These are phyloP conservation scores for Entomortierella chlamydospora DNA, from an alignment of 192 early-diverging fungal species.

Conservation along the genomic window DNA sequence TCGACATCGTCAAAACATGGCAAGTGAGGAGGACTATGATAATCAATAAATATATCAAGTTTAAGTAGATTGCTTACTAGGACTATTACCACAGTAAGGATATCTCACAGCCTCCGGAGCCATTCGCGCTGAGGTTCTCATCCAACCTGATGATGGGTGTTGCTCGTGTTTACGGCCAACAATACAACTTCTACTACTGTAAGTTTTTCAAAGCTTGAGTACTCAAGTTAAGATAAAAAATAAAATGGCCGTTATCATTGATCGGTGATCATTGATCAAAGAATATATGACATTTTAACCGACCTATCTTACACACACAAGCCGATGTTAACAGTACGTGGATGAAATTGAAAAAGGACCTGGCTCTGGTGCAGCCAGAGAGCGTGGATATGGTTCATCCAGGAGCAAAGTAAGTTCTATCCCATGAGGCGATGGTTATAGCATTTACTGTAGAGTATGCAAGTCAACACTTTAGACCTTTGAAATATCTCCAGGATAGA, in stretches of 20 bases:
- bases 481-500: constrained; percentile 9
- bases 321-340: constrained; percentile 60
- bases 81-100: constrained; percentile 36
- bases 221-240: too few species aligned
- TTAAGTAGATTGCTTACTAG: too few species aligned
- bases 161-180: constrained; percentile 63
- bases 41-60: too few species aligned
- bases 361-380: constrained; percentile 28
- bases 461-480: neutral
- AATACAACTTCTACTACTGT: constrained; percentile 67
- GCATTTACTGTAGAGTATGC: too few species aligned
- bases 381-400: constrained; percentile 39
- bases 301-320: constrained; percentile 8
- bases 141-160: constrained; percentile 73
- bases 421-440: too few species aligned
- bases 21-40: too few species aligned
- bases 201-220: constrained; percentile 2
- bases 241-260: too few species aligned
- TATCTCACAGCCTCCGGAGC: constrained; percentile 60
- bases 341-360: constrained; percentile 42
- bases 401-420: constrained; percentile 38
- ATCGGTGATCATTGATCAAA: neutral
- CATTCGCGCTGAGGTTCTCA: constrained; percentile 65
- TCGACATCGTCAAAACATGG: constrained; percentile 65
- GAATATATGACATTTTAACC: neutral